Evolutionary conservation across 768 basidiomycete genomes (phyloP).

Genomic region (Boletus subcaerulescens): DNA sequence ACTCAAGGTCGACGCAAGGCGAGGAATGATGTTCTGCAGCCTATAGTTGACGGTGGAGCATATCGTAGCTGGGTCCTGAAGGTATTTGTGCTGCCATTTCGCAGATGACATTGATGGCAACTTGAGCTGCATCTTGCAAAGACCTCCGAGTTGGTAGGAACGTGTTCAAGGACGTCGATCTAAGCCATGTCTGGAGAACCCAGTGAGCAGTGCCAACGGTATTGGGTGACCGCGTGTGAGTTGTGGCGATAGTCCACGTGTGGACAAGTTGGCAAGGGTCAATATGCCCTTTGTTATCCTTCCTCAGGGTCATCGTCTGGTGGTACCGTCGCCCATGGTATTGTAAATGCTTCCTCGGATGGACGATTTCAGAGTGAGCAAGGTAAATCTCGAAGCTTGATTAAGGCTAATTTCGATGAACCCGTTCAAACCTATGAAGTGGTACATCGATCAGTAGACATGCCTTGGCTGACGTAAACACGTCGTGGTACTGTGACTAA

Average conservation of each 20-base stretch:
- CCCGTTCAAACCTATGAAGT: too few relatives aligned
- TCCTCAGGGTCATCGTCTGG: too few relatives aligned
- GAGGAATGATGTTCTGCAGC: slow-evolving; percentile 27
- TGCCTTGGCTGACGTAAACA: slow-evolving; percentile 4
- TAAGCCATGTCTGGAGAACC: background rate
- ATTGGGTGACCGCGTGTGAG: slow-evolving; percentile 5
- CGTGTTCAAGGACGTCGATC: background rate
- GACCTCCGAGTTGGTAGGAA: background rate
- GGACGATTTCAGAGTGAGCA: too few relatives aligned
- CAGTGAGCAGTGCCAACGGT: too few relatives aligned
- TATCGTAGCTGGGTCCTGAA: slow-evolving; percentile 30
- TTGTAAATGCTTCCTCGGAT: too few relatives aligned
- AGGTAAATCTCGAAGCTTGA: too few relatives aligned
- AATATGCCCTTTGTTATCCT: too few relatives aligned
- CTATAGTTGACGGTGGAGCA: slow-evolving; percentile 22
- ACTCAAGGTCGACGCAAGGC: slow-evolving; percentile 31
- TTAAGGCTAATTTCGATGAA: too few relatives aligned
- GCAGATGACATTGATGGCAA: slow-evolving; percentile 14
- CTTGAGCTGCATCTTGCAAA: slow-evolving; percentile 26
- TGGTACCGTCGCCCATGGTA: too few relatives aligned
- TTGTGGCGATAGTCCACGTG: background rate
- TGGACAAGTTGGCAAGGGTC: too few relatives aligned
- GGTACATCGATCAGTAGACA: too few relatives aligned
- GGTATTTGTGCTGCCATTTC: slow-evolving; percentile 25
- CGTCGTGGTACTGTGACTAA: too few relatives aligned